Base-by-base conservation (phyloP, 495 filamentous ascomycete genomes). In the Neurospora sp. region DNA sequence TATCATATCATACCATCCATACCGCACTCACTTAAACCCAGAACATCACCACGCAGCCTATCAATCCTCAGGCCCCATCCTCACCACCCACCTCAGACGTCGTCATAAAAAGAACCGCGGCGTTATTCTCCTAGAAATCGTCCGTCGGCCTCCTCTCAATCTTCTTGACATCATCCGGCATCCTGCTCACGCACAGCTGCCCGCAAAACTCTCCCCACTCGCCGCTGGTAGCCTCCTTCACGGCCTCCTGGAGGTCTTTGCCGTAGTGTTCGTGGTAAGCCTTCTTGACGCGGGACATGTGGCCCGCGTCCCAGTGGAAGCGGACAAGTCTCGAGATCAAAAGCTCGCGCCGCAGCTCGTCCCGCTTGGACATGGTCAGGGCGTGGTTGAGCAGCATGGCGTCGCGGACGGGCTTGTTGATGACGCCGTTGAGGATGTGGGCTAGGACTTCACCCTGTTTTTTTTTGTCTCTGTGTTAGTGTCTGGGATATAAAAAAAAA, bases 311-410 rank as follows among this genome's bases (percentile, higher is more conserved):
- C 93, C 93, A 96, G 78, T 97, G 93, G 74, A 92, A 88, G 37
- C 93, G 87, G 45, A 96, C 92, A 6, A 94, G 85, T 0, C 93
- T 85, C 69, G 90, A 92, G 71, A 95, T 93, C 31, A 97, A 86
- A 53, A 97, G 85, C 77, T 97, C 93, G n/a, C 89, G 89, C 40
- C 93, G 89, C 70, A 93, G 86, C 40, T 85, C 85, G 75, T 92
- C 91, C n/a, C 84, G 83, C 69, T 82, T 85, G 38, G 87, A 86
- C 3, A 84, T 80, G 10, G 87, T 88, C 44, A 98, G 87, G 4
- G 96, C 94, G 82, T 99, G 96, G 80, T 97, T 90, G 39, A 99
- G 86, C n/a, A 99, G 90, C 44, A 98, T 87, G 6, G 95, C 93
- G 80, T 99, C 96, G 70, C 96, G 94, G 74, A 97, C 91, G 41